Percentiles rank a stretch among this genome's conserved stretches.
phyloP scores from a whole-genome alignment of 306 rosid species.

The Macrotyloma uniflorum region DNA sequence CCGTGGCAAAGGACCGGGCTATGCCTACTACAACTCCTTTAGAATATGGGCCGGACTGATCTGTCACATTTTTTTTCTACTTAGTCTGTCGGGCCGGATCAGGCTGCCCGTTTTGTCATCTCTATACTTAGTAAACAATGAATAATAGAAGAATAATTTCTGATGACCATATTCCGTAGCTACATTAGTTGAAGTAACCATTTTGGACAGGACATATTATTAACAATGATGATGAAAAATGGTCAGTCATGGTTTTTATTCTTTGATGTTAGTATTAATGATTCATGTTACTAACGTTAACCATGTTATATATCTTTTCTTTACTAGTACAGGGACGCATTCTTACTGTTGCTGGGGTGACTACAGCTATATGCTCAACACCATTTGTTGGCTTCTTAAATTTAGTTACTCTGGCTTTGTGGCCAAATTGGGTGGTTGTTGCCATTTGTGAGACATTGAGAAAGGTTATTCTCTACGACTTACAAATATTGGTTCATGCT shows the following conservation, averaged over 20 bases:
- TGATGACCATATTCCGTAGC: not conserved
- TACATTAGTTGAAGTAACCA: not conserved
- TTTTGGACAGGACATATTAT: not conserved
- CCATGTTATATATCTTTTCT: constrained; percentile 16
- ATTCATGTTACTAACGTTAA: constrained; percentile 7
- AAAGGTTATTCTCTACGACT: constrained; percentile 59
- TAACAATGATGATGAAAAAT: not conserved
- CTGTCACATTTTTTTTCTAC: too few relatives aligned
- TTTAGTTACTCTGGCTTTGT: constrained; percentile 76
- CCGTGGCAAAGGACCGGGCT: too few relatives aligned
- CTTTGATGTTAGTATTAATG: constrained; percentile 26
- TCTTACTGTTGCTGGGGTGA: constrained; percentile 91
- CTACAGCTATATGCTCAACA: constrained; percentile 79
- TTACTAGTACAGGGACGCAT: constrained; percentile 77
- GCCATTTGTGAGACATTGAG: constrained; percentile 86
- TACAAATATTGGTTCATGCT: constrained; percentile 8
- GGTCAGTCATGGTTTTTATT: not conserved
- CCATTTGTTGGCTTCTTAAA: constrained; percentile 80
- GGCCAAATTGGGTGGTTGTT: constrained; percentile 88
- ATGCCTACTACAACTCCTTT: too few relatives aligned
- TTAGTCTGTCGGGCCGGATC: too few relatives aligned
- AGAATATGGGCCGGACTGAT: too few relatives aligned
- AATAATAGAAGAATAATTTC: not conserved
- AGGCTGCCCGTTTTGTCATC: too few relatives aligned
- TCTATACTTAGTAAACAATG: not conserved